Evolutionary conservation across 2,329 filamentous ascomycete species (phyloP), one percentile per base, ranked within the genome.

Genomic region (Colletotrichum sp.): DNA sequence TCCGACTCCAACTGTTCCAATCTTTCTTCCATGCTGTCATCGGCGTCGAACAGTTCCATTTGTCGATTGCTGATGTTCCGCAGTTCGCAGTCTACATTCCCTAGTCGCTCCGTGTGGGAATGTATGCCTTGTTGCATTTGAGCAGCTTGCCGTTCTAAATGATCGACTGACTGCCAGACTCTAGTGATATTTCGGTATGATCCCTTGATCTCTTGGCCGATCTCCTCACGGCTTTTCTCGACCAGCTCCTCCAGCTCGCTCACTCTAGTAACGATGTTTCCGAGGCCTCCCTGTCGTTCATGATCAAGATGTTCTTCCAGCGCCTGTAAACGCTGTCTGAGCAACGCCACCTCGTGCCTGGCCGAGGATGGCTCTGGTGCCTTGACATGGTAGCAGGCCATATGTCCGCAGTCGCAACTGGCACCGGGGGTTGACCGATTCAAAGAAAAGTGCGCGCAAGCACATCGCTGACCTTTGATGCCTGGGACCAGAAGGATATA

Each of bases 401-500:
- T 87, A 80, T 92, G 91, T 8, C 91, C 91, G 78, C 91, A 92
- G 67, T 91, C 87, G 79, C 91, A 92, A 24, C 84, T 87, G 69
- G 89, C 89, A 49, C 90, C 88, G 2, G 90, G 90, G 13, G 89
- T 84, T n/a, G 85, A 81, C 67, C 85, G 86, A 81, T 91, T 92
- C 73, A 89, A 86, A 6, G 88, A 88, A 81, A 92, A 92, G 76
- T 88, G 86, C 76, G 90, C 88, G 79, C 91, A 92, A 60, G 88
- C 90, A 81, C 91, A 92, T 59, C 91, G 89, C 74, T 90, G 87
- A 68, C 90, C 90, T 78, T 89, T 90, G 81, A 91, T 85, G 79
- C 90, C 89, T 8, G 90, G 89, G 71, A 89, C 85, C 32, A 90
- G 85, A 34, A 92, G 82, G 77, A 92, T 92, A 79, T 90, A 92